Evolutionary conservation across 345 rosid genomes (phyloP), one percentile per base, ranked within the genome.

Genomic region (Bruguiera gymnorhiza): DNA sequence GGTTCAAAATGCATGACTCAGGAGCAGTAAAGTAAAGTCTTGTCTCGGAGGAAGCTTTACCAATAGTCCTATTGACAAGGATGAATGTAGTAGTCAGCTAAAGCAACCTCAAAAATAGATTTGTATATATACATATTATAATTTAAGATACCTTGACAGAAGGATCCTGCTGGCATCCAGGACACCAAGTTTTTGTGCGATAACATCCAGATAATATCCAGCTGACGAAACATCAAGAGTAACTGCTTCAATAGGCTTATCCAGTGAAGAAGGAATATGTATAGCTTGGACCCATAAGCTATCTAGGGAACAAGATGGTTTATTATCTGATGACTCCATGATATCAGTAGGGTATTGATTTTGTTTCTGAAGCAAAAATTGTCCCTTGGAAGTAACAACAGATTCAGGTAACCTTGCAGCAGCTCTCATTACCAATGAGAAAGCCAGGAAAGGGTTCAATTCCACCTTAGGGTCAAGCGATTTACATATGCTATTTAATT

Each of bases 1-100:
- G 51, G 62, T 84, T 85, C 66, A 67, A 64, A 6, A 55, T 55
- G 68, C 50, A 73, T 54, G 76, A 73, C 26, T 77, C 83, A 26
- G 90, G 86, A 70, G 82, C 85, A 76, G 87, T 73, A 81, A 76
- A 83, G 81, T 89, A 87, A 70, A 94, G 66, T 79, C 97, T 88
- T 66, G 83, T 83, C 80, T 94, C 98, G 18, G 93, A 94, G 21
- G 89, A 86, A 70, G 93, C 81, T 85, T 85, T 94, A 61, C 98
- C 97, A 74, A 91, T 54, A 67, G 86, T 74, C 87, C 98, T 91
- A 88, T 80, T 57, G 65, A 79, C 68, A 68, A 69, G 70, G 46
- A 77, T 61, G 65, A 20, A 64, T 63, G 62, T 60, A 32, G 70
- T 76, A 55, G 63, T 75, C 30, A 46, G 50, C 57, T 51, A 74